Percentiles rank a stretch among this genome's conserved stretches.
phyloP scores from a whole-genome alignment of 306 rosid species.

The Malus asiatica region DNA sequence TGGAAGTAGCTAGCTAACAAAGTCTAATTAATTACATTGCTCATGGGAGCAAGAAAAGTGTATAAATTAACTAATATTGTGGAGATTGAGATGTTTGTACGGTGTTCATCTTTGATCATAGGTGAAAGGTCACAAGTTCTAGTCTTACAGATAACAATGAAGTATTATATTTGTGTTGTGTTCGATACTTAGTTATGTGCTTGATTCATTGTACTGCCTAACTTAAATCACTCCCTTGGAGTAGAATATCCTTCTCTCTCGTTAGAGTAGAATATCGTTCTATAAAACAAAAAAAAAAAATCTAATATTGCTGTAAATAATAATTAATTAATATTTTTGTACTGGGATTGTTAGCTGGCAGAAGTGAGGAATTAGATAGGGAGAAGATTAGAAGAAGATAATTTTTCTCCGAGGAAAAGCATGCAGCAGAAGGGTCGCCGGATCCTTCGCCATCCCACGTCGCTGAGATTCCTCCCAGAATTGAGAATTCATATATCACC shows the following conservation, averaged over 20 bases:
- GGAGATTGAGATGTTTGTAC: background rate
- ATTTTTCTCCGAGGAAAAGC: background rate
- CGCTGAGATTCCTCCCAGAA: slow-evolving; percentile 35
- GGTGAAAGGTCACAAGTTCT: too few relatives aligned
- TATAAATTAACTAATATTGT: background rate
- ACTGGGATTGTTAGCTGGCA: slow-evolving; percentile 72
- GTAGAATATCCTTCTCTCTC: too few relatives aligned
- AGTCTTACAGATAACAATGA: too few relatives aligned
- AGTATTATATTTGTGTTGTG: too few relatives aligned
- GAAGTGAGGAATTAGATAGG: slow-evolving; percentile 7
- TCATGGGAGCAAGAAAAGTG: slow-evolving; percentile 2
- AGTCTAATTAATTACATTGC: slow-evolving; percentile 5
- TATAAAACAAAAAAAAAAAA: too few relatives aligned
- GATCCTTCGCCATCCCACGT: slow-evolving; percentile 70
- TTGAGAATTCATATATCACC: background rate
- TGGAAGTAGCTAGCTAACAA: background rate
- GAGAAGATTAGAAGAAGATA: slow-evolving; percentile 7
- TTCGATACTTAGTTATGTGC: too few relatives aligned
- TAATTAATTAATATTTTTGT: slow-evolving; percentile 6
- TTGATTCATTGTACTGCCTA: too few relatives aligned
- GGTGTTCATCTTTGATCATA: too few relatives aligned
- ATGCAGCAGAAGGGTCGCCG: slow-evolving; percentile 60
- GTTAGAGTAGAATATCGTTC: background rate
- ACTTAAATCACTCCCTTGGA: too few relatives aligned
- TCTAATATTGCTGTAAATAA: background rate